Conservation (phyloP, 192 early-diverging fungal species). For the Backusella sp. region DNA sequence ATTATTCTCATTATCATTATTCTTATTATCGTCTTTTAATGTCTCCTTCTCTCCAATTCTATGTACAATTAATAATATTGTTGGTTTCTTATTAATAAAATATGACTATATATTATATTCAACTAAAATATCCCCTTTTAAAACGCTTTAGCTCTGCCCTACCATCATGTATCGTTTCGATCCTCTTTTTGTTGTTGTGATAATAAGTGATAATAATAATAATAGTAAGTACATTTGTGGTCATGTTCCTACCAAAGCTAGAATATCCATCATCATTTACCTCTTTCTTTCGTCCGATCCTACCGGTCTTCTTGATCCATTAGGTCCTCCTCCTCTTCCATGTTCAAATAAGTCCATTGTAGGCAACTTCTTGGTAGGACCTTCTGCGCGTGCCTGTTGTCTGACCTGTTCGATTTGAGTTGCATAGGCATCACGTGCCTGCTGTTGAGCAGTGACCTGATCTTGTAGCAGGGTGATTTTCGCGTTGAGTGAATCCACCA, state of each 20-base stretch:
- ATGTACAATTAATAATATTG: not conserved
- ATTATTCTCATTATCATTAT: not conserved
- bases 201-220: not conserved
- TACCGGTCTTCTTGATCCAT: not conserved
- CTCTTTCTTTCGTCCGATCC: not conserved
- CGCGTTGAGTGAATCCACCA: conserved; percentile 51
- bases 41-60: not conserved
- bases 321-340: not conserved
- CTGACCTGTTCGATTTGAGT: not conserved
- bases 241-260: not conserved
- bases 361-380: not conserved
- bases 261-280: not conserved
- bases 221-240: not conserved
- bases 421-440: not conserved
- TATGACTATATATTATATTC: conserved; percentile 1
- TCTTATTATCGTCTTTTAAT: not conserved
- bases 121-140: conserved; percentile 3
- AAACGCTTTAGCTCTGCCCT: conserved; percentile 6
- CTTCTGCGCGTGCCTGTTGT: not conserved
- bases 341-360: not conserved
- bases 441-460: not conserved
- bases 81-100: conserved; percentile 6
- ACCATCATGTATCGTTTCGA: conserved; percentile 24
- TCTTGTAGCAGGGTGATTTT: conserved; percentile 39
- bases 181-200: conserved; percentile 10